These are phyloP conservation scores for Mycena amicta DNA, from an alignment of 768 basidiomycete genomes.

Conservation along the genomic window DNA sequence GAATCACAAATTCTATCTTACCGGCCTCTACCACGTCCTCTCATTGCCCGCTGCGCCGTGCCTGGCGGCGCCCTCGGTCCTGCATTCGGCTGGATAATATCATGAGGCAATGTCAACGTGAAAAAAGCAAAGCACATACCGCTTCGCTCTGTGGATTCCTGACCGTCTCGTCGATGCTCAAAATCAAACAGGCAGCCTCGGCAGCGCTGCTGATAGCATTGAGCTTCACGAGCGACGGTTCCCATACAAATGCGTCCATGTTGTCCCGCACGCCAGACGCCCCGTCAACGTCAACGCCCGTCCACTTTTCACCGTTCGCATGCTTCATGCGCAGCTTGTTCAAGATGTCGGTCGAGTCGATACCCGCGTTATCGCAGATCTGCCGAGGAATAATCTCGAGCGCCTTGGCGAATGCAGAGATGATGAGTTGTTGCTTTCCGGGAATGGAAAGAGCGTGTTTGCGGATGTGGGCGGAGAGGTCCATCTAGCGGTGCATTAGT, in stretches of 20 bases:
- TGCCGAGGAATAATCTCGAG: constrained; percentile 97
- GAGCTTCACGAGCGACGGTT: constrained; percentile 91
- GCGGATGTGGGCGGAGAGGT: constrained; percentile 91
- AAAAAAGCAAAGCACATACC: constrained; percentile 47
- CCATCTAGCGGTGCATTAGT: constrained; percentile 70
- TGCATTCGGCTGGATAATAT: constrained; percentile 57
- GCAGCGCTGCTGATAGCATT: constrained; percentile 95
- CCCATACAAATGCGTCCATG: constrained; percentile 98
- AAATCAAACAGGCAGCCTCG: constrained; percentile 93
- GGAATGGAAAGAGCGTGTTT: constrained; percentile 90
- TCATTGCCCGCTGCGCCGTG: constrained; percentile 80
- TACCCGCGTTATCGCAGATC: constrained; percentile 97
- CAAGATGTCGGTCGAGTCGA: constrained; percentile 95
- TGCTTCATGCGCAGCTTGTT: constrained; percentile 98
- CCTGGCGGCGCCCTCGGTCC: constrained; percentile 94
- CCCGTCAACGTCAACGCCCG: constrained; percentile 93
- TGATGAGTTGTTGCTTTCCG: constrained; percentile 92
- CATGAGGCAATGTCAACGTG: constrained; percentile 21
- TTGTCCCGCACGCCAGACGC: constrained; percentile 89
- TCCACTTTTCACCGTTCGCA: constrained; percentile 86
- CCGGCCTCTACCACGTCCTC: constrained; percentile 84
- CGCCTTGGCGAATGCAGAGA: constrained; percentile 95
- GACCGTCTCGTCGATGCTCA: constrained; percentile 98
- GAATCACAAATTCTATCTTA: constrained; percentile 32
- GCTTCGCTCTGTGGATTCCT: constrained; percentile 92